Conservation (phyloP, 305 asterid species). For the Solanum aculeatissimum region DNA sequence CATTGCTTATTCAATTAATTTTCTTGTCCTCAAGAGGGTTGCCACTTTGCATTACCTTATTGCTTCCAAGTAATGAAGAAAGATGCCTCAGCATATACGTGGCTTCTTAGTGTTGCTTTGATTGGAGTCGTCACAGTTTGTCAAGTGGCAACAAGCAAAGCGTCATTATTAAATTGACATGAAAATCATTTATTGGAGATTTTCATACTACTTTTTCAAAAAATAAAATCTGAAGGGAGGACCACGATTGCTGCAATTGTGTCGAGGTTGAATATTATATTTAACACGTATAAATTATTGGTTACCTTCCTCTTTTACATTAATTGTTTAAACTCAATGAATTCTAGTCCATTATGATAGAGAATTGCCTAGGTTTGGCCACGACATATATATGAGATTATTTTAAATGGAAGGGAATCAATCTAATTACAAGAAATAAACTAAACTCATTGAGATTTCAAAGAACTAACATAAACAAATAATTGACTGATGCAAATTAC, state of each 20-base stretch:
- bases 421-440: background rate
- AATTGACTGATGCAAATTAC: background rate
- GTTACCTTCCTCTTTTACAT: background rate
- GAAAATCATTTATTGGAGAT: background rate
- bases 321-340: background rate
- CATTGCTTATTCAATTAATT: background rate
- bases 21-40: background rate
- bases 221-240: background rate
- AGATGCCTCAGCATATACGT: background rate
- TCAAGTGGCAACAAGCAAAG: background rate
- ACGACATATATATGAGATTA: background rate
- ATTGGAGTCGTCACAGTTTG: background rate
- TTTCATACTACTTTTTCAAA: background rate
- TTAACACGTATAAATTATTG: constrained; percentile 3
- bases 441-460: background rate
- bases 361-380: background rate
- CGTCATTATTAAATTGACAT: background rate
- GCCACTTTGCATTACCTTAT: background rate
- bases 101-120: constrained; percentile 3
- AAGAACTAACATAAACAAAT: background rate
- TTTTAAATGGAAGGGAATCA: background rate
- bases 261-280: background rate
- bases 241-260: background rate
- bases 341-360: background rate
- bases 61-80: background rate